Evolutionary conservation across 2,329 filamentous ascomycete species (phyloP), one percentile per base, ranked within the genome.

Genomic region (Leptoxyphium fumago): DNA sequence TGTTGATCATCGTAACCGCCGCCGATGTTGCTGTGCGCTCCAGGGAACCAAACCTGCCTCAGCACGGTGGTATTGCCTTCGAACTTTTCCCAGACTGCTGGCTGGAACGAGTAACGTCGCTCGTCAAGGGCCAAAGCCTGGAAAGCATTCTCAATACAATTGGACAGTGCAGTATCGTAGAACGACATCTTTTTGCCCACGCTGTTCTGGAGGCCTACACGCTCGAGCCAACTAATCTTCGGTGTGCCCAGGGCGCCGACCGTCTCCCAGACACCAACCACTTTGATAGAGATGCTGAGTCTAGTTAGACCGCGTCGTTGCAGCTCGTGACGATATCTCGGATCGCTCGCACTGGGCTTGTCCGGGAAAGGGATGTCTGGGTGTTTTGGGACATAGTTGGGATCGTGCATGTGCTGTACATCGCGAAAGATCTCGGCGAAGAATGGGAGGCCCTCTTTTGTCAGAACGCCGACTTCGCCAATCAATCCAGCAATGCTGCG

Each of bases 1-100:
- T 72, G 64, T 48, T 66, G 62, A 44, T 70, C 66, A 21, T 60
- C 56, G 42, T 61, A 63, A 8, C 66, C 67, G n/a, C 68, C 68
- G 9, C 68, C 68, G 10, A 70, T 49, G 45, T 69, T 69, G 18
- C 55, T 53, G 46, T 71, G 68, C 2, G 63, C 64, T 13, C 68
- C 68, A 1, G 66, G 66, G 45, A 70, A 71, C 68, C 68, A 71
- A 5, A 68, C 64, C 51, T 71, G 68, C 6, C 66, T 59, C 7
- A 71, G 53, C 2, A 60, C 59, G 2, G 68, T 70, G n/a, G 50
- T 58, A 46, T 65, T 67, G 26, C 64, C 64, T 38, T 62, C 41
- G 4, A 61, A 55, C 39, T 63, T 61, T 53, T 68, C 64, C 66
- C 66, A 69, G 1, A 69, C 45, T 0, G 63, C 61, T 2, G 66